A percentile compares a stretch with the other conserved stretches of the same genome.
These are phyloP conservation scores for Nymphaea colorata DNA, from an alignment of 164 flowering plant genomes.

Conservation along the genomic window DNA sequence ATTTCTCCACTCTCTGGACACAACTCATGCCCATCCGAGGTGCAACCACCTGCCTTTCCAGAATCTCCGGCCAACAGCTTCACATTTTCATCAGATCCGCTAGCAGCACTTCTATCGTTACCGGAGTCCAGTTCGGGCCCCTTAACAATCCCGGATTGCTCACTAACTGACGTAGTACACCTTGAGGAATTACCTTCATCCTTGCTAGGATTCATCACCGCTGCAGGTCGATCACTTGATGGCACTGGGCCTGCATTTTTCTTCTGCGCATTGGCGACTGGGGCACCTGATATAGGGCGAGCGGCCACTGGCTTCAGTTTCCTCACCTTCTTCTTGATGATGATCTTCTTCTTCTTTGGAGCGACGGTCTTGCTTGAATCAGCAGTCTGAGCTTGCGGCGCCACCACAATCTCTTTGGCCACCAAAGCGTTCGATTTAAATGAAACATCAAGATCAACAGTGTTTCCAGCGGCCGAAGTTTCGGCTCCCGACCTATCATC, in stretches of 20 bases:
- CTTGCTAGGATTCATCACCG: not conserved
- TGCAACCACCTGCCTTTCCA: not conserved
- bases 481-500: not conserved
- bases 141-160: not conserved
- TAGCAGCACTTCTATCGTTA: not conserved
- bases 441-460: constrained; percentile 70
- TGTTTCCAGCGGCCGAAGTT: constrained; percentile 24
- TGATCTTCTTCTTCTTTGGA: constrained; percentile 10
- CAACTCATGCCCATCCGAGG: not conserved
- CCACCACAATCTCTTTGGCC: constrained; percentile 39
- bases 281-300: not conserved
- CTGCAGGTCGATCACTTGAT: not conserved
- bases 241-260: not conserved
- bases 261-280: constrained; percentile 3
- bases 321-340: constrained; percentile 7
- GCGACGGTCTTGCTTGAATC: constrained; percentile 13
- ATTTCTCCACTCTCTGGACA: not conserved
- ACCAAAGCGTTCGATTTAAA: constrained; percentile 70
- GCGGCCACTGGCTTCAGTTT: not conserved
- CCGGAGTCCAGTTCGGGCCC: not conserved
- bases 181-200: constrained; percentile 1
- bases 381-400: constrained; percentile 22
- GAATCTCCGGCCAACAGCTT: not conserved
- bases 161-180: constrained; percentile 2
- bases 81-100: not conserved